Evolutionary conservation across 2,329 filamentous ascomycete species (phyloP).

Genomic region (Stenocarpella maydis): DNA sequence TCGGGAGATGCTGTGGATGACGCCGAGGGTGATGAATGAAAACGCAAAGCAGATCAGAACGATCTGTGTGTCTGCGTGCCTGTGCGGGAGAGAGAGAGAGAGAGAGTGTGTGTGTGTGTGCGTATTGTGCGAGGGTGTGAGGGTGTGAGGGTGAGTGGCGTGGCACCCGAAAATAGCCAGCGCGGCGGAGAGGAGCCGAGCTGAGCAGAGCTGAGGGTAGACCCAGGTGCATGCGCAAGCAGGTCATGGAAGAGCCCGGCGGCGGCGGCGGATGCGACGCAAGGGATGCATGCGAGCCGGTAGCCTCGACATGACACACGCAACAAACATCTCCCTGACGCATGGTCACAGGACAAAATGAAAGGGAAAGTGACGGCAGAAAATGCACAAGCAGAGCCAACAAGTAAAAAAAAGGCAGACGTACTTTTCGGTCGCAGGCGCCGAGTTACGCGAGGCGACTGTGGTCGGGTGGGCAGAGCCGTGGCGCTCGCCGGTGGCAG

Average conservation of each 20-base stretch:
- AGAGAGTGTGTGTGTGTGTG: too few species aligned
- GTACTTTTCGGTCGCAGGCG: slow-evolving; percentile 63
- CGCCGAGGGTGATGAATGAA: background rate
- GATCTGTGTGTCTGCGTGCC: background rate
- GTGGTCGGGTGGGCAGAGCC: slow-evolving; percentile 50
- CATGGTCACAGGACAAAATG: slow-evolving; percentile 5
- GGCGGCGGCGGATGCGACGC: slow-evolving; percentile 14
- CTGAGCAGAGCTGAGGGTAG: background rate
- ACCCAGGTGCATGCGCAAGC: slow-evolving; percentile 12
- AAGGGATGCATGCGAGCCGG: slow-evolving; percentile 3
- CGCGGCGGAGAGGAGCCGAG: background rate
- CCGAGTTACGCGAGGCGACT: slow-evolving; percentile 56
- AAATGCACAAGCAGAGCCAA: slow-evolving; percentile 2
- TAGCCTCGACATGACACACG: slow-evolving; percentile 2
- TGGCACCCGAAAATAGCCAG: background rate
- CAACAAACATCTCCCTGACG: too few species aligned
- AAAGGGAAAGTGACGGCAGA: slow-evolving; percentile 24
- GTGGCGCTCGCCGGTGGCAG: slow-evolving; percentile 51
- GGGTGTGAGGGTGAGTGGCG: too few species aligned
- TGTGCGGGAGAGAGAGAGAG: too few species aligned
- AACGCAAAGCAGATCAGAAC: background rate
- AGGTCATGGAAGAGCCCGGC: slow-evolving; percentile 21
- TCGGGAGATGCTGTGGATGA: background rate
- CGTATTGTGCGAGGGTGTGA: too few species aligned
- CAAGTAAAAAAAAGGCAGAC: slow-evolving; percentile 42